Evolutionary conservation across 441 rosid species (phyloP).

Genomic region (Jatropha podagrica): DNA sequence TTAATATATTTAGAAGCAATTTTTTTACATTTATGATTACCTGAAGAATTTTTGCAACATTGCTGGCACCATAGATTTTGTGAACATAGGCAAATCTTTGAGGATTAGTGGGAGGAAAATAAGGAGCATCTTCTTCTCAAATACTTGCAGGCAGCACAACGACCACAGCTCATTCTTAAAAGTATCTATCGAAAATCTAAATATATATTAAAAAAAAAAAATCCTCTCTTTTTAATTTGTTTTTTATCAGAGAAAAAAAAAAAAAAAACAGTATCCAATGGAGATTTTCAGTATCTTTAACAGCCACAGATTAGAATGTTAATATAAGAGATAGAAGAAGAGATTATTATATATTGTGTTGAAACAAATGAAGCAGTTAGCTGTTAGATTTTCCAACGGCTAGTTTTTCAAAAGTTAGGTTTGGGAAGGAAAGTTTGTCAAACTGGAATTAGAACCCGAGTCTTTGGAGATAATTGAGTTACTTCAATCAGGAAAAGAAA

Average conservation of each 20-base stretch:
- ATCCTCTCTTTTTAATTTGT: not conserved
- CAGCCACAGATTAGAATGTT: not conserved
- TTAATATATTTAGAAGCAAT: too few species aligned
- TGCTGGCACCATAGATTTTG: slow-evolving; percentile 38
- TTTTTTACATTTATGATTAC: slow-evolving; percentile 3
- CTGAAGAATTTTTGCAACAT: slow-evolving; percentile 34
- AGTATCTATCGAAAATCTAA: slow-evolving; percentile 7
- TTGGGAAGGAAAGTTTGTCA: not conserved
- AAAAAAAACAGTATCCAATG: not conserved
- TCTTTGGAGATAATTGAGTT: not conserved
- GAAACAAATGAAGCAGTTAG: not conserved
- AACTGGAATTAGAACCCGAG: not conserved
- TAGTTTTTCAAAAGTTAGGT: not conserved
- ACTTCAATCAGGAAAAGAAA: too few species aligned
- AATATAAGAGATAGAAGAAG: not conserved
- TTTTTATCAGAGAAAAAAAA: not conserved
- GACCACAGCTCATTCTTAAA: slow-evolving; percentile 11
- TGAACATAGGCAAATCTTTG: slow-evolving; percentile 39
- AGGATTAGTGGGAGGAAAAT: slow-evolving; percentile 39
- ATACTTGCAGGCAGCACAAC: slow-evolving; percentile 44
- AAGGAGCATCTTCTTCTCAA: slow-evolving; percentile 36
- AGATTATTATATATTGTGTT: not conserved
- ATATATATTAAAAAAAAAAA: not conserved
- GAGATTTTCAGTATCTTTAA: not conserved
- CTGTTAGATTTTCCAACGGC: slow-evolving; percentile 9